Evolutionary conservation across 1,139 yeast species (phyloP).

Genomic region (Pichia sp.): DNA sequence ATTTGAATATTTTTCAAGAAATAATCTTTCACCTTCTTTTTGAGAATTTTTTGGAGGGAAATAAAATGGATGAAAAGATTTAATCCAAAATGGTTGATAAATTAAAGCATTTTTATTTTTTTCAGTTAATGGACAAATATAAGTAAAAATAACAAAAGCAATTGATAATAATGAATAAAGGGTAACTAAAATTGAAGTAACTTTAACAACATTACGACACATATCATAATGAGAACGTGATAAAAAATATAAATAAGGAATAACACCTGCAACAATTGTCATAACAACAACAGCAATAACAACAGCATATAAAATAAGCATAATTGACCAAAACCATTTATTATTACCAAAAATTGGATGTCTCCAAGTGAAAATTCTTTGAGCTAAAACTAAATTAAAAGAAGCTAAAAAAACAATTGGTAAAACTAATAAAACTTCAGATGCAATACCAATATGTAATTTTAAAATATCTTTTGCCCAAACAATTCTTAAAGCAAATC

Average conservation of each 20-base stretch:
- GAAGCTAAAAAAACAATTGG: constrained; percentile 52
- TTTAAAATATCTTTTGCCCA: constrained; percentile 49
- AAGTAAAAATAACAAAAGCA: constrained; percentile 45
- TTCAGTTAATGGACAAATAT: constrained; percentile 48
- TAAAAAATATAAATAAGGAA: constrained; percentile 58
- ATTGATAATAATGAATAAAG: constrained; percentile 54
- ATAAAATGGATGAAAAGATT: constrained; percentile 50
- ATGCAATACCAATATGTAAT: constrained; percentile 50
- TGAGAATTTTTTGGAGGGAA: constrained; percentile 47
- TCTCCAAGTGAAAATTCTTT: constrained; percentile 74
- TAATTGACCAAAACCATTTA: constrained; percentile 45
- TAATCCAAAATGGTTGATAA: constrained; percentile 78
- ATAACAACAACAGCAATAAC: constrained; percentile 56
- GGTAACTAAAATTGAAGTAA: constrained; percentile 51
- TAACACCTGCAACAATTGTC: constrained; percentile 61
- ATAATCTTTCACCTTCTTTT: constrained; percentile 44
- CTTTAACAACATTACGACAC: constrained; percentile 54
- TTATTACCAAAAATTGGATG: constrained; percentile 72
- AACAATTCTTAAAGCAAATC: constrained; percentile 52
- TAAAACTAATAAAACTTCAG: constrained; percentile 52
- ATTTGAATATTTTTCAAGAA: constrained; percentile 47
- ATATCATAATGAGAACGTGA: constrained; percentile 38
- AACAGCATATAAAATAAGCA: constrained; percentile 46
- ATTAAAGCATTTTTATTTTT: constrained; percentile 49
- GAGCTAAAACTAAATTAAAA: constrained; percentile 62